Base-by-base conservation (phyloP, 129 eudicot species). In the Ambrosia trifida region DNA sequence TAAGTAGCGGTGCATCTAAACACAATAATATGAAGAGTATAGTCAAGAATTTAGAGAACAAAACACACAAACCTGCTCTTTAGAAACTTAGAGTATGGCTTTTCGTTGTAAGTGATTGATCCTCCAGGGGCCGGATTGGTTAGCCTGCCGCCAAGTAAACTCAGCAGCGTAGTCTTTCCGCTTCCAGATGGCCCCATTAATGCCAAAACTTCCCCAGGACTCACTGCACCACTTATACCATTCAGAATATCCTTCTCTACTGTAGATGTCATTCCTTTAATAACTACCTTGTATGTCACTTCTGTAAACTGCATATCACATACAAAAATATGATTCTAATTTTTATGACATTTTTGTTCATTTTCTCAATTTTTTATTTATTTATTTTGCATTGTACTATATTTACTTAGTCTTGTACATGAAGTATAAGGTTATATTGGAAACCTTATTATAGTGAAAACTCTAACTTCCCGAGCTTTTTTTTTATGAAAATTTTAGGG, bases 151-250 rank as follows among this genome's bases (percentile, higher is more conserved):
- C 98, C 98, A 14, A 94, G 85, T 41, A 94, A 80, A 68, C 95
- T 94, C 24, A 89, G 66, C 11, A 94, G 87, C 5, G 98, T 67
- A 3, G 96, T 89, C 72, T 94, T 94, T 63, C 98, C 98, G 20
- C 98, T 89, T 24, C 98, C 98, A 0, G 98, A 94, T 32, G 98
- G 98, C 13, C 98, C 98, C 98, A 94, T 94, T 41, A 94, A 77
- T 3, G 98, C 98, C 40, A 94, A 78, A 64, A 94, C 95, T 70
- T 94, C 98, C 18, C 96, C 98, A 4, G 98, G 98, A 76, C 83
- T 69, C 30, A 87, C 96, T 4, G 87, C 84, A 38, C 98, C 98
- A 11, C 78, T 81, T 47, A 94, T 89, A 61, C 96, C 96, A 53
- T 82, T 79, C n/a, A 94, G 47, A 64, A 89, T 87, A 4, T 89